These are phyloP conservation scores for Kodamaea sp. DNA, from an alignment of 1,139 yeast species.

Conservation along the genomic window DNA sequence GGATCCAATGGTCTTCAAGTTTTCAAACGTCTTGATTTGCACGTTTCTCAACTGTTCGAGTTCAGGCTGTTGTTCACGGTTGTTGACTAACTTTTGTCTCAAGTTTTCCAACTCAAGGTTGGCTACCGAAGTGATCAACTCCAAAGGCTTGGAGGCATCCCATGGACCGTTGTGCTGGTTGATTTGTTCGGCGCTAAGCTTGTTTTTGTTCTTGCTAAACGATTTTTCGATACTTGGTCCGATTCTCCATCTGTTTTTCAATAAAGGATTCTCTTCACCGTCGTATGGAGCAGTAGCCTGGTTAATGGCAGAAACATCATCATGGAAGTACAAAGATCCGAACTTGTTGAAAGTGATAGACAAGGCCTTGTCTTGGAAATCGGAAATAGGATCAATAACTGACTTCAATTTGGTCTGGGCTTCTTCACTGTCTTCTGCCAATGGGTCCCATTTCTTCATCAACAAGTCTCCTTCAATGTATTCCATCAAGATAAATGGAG, in stretches of 20 bases:
- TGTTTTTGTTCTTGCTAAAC: slow-evolving; percentile 67
- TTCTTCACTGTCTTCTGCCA: slow-evolving; percentile 43
- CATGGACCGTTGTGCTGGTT: slow-evolving; percentile 73
- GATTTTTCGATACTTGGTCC: slow-evolving; percentile 87
- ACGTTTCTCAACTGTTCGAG: slow-evolving; percentile 43
- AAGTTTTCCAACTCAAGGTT: slow-evolving; percentile 66
- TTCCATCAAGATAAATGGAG: slow-evolving; percentile 83
- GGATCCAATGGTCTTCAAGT: slow-evolving; percentile 56
- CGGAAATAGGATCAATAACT: slow-evolving; percentile 64
- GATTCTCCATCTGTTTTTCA: slow-evolving; percentile 77
- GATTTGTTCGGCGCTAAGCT: slow-evolving; percentile 45
- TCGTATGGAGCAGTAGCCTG: slow-evolving; percentile 58
- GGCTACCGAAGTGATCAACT: slow-evolving; percentile 65
- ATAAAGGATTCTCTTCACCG: slow-evolving; percentile 56
- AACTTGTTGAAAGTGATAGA: slow-evolving; percentile 61
- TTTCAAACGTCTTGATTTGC: slow-evolving; percentile 59
- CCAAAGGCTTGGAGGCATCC: slow-evolving; percentile 56
- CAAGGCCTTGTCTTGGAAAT: slow-evolving; percentile 55
- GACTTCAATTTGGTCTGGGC: slow-evolving; percentile 48
- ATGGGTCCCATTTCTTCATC: slow-evolving; percentile 91
- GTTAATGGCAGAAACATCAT: slow-evolving; percentile 52
- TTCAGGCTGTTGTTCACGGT: slow-evolving; percentile 21
- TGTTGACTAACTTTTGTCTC: slow-evolving; percentile 15
- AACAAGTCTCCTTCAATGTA: slow-evolving; percentile 73
- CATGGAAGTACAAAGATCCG: slow-evolving; percentile 79